A percentile compares a stretch with the other conserved stretches of the same genome.
phyloP scores from a whole-genome alignment of 306 rosid genomes.

The Luffa aegyptiaca region DNA sequence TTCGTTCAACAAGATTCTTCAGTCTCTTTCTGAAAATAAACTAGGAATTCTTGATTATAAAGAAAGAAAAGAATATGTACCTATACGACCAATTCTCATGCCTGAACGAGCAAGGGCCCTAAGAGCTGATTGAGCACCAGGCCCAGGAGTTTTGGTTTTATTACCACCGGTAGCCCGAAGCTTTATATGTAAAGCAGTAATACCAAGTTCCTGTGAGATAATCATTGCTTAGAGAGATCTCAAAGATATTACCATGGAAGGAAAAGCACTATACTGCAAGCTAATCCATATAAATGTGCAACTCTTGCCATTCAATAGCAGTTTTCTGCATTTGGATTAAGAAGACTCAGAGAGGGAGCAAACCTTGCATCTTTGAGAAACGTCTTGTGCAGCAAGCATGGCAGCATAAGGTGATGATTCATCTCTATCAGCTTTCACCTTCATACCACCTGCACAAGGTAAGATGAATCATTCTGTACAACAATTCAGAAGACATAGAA shows the following conservation, averaged over 20 bases:
- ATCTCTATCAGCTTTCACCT: constrained; percentile 87
- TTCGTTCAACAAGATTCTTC: no score
- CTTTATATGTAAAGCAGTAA: constrained; percentile 46
- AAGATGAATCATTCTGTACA: neutral
- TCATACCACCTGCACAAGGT: constrained; percentile 64
- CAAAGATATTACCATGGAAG: neutral
- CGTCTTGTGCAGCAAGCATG: constrained; percentile 95
- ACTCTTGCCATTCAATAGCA: neutral
- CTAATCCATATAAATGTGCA: neutral
- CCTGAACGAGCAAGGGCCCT: constrained; percentile 55
- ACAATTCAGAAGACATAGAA: neutral
- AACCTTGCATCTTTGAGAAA: constrained; percentile 79
- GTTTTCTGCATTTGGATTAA: neutral
- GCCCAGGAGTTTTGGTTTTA: constrained; percentile 48
- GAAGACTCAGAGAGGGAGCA: neutral
- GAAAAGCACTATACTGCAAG: neutral
- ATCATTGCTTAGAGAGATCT: neutral
- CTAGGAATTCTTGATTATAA: neutral
- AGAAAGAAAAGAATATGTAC: constrained; percentile 10
- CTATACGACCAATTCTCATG: constrained; percentile 48
- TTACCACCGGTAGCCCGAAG: constrained; percentile 49
- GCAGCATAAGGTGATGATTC: constrained; percentile 93
- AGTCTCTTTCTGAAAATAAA: neutral
- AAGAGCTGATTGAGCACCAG: constrained; percentile 43
- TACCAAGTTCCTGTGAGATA: constrained; percentile 31